Conservation (phyloP, 1,284 basidiomycete species). For the Cutaneotrichosporon spelunceum region DNA sequence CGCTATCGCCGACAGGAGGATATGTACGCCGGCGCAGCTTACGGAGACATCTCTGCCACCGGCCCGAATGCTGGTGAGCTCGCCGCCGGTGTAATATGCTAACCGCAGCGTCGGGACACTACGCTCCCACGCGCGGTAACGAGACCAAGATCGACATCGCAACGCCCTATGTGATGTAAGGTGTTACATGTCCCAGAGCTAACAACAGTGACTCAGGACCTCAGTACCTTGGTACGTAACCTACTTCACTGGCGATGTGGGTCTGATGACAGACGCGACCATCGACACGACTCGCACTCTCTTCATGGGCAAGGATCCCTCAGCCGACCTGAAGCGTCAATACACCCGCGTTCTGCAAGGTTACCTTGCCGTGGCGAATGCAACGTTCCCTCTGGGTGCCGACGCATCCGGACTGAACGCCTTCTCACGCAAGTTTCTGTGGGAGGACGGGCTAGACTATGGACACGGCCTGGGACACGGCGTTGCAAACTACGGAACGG, state of each 20-base stretch:
- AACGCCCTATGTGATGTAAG: conserved; percentile 84
- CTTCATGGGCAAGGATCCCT: conserved; percentile 74
- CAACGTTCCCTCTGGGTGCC: conserved; percentile 83
- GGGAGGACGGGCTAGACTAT: conserved; percentile 82
- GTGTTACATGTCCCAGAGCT: conserved; percentile 1
- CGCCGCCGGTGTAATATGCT: conserved; percentile 3
- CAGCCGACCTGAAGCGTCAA: conserved; percentile 74
- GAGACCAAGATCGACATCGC: conserved; percentile 71
- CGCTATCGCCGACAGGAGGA: conserved; percentile 71
- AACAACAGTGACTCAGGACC: conserved; percentile 74
- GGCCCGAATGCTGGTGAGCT: conserved; percentile 69
- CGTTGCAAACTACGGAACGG: conserved; percentile 39
- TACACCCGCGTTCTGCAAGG: conserved; percentile 95
- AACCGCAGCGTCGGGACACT: conserved; percentile 78
- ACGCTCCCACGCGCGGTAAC: conserved; percentile 69
- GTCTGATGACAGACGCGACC: conserved; percentile 64
- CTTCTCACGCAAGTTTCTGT: conserved; percentile 76
- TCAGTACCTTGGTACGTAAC: conserved; percentile 61
- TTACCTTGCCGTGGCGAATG: conserved; percentile 88
- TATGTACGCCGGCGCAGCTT: conserved; percentile 80
- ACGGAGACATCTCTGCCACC: conserved; percentile 87
- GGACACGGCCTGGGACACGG: conserved; percentile 52
- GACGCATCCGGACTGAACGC: conserved; percentile 76
- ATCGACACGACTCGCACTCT: conserved; percentile 86
- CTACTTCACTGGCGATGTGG: not conserved